Percentiles rank a stretch among this genome's conserved stretches.
Conservation (phyloP, 2,329 filamentous ascomycete species). For the Fusarium fracticaudum region DNA sequence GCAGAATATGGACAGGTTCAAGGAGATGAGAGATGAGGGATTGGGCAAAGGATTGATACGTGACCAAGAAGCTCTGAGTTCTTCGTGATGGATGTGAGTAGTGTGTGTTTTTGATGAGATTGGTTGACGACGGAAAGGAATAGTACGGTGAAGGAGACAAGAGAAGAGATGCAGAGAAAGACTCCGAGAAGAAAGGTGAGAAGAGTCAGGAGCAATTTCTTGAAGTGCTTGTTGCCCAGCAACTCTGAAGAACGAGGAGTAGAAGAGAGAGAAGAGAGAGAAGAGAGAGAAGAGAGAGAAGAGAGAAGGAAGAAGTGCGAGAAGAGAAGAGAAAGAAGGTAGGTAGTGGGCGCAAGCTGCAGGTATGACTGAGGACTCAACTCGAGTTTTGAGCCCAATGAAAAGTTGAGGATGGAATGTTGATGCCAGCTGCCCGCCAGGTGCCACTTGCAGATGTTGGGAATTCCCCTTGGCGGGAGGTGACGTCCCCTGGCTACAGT, state of each 20-base stretch:
- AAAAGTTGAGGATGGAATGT: background rate
- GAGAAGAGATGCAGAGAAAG: background rate
- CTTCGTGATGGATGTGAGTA: background rate
- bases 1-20: too few species aligned
- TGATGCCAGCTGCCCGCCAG: conserved; percentile 7
- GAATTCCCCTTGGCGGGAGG: background rate
- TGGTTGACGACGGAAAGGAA: background rate
- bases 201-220: background rate
- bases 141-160: too few species aligned
- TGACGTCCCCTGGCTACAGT: background rate
- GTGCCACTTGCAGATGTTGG: background rate
- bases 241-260: background rate
- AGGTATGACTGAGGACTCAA: background rate
- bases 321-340: background rate
- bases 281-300: background rate
- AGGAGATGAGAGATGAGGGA: background rate
- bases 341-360: background rate
- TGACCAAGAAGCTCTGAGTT: background rate
- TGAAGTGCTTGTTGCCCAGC: background rate
- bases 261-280: background rate
- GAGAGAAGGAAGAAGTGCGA: background rate
- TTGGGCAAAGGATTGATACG: background rate
- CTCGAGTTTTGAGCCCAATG: background rate
- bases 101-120: background rate
- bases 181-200: too few species aligned